A percentile compares a stretch with the other conserved stretches of the same genome.
These are phyloP conservation scores for Yarrowia yakushimensis DNA, from an alignment of 805 yeast genomes.

Conservation along the genomic window DNA sequence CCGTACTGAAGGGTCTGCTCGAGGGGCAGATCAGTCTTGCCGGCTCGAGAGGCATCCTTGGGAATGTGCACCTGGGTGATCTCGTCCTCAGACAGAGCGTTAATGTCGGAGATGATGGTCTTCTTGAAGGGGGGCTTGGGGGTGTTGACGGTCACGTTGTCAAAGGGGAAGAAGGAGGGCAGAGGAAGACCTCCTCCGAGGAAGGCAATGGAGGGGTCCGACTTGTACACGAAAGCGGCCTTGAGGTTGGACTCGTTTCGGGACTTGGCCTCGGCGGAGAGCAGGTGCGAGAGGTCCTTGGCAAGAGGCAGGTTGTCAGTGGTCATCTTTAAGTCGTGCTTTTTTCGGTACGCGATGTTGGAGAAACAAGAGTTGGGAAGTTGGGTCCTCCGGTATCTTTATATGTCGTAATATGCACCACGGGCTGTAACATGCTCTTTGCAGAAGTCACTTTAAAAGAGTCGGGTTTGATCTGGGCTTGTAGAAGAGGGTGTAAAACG, in stretches of 20 bases:
- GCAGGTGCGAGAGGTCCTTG: conserved; percentile 69
- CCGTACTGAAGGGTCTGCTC: conserved; percentile 92
- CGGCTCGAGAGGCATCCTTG: conserved; percentile 42
- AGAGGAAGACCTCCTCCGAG: conserved; percentile 95
- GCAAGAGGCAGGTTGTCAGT: conserved; percentile 38
- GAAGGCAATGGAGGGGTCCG: conserved; percentile 73
- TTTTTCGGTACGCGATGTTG: not conserved
- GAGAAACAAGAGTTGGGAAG: not conserved
- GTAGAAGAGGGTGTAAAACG: not conserved
- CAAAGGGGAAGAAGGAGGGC: conserved; percentile 90
- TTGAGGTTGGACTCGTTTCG: conserved; percentile 81
- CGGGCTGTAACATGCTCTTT: not conserved
- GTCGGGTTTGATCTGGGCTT: not conserved
- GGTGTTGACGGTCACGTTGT: conserved; percentile 61
- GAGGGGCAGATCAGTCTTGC: conserved; percentile 58
- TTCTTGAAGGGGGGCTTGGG: conserved; percentile 68
- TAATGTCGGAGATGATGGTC: conserved; percentile 50
- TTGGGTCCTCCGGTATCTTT: not conserved
- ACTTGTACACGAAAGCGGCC: conserved; percentile 72
- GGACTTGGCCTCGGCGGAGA: conserved; percentile 72
- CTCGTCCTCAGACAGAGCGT: conserved; percentile 30
- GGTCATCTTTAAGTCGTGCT: not conserved
- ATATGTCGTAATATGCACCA: not conserved
- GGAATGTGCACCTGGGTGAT: conserved; percentile 38
- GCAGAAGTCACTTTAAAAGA: not conserved